Conservation (phyloP, 179 eudicot species). For the Corrigiola litoralis region DNA sequence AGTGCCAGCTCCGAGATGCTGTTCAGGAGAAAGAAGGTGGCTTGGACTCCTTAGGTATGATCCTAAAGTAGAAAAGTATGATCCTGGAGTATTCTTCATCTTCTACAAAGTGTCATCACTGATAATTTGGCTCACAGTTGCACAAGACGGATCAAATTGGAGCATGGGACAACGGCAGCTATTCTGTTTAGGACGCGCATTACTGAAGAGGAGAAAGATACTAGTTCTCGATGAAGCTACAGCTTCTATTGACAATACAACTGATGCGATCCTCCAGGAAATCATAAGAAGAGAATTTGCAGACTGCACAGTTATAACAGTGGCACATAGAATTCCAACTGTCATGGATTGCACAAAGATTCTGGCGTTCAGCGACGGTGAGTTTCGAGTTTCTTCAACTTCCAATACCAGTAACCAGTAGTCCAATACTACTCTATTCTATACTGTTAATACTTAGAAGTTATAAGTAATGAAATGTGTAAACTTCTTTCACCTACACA, state of each 20-base stretch:
- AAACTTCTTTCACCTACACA: too few relatives aligned
- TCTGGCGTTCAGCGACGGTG: constrained; percentile 9
- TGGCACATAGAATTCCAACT: constrained; percentile 14
- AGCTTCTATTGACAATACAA: constrained; percentile 67
- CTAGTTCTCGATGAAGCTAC: constrained; percentile 79
- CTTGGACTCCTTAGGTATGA: constrained; percentile 42
- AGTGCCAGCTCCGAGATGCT: constrained; percentile 50
- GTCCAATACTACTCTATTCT: too few relatives aligned
- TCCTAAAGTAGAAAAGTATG: too few relatives aligned
- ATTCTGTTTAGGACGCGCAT: constrained; percentile 69
- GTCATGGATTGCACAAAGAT: constrained; percentile 20
- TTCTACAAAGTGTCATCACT: too few relatives aligned
- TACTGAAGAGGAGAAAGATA: constrained; percentile 53
- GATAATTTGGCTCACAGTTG: too few relatives aligned
- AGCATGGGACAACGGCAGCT: constrained; percentile 80
- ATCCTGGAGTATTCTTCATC: too few relatives aligned
- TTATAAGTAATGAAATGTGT: too few relatives aligned
- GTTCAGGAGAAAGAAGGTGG: constrained; percentile 44
- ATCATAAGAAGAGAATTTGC: constrained; percentile 32
- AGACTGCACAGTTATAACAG: constrained; percentile 13
- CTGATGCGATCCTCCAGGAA: constrained; percentile 57
- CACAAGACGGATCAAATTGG: constrained; percentile 75
- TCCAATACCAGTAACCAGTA: too few relatives aligned
- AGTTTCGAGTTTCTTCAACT: background rate
- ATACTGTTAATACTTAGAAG: too few relatives aligned